phyloP scores from a whole-genome alignment of 2,329 filamentous ascomycete species.

The Lasiodiplodia sp. region DNA sequence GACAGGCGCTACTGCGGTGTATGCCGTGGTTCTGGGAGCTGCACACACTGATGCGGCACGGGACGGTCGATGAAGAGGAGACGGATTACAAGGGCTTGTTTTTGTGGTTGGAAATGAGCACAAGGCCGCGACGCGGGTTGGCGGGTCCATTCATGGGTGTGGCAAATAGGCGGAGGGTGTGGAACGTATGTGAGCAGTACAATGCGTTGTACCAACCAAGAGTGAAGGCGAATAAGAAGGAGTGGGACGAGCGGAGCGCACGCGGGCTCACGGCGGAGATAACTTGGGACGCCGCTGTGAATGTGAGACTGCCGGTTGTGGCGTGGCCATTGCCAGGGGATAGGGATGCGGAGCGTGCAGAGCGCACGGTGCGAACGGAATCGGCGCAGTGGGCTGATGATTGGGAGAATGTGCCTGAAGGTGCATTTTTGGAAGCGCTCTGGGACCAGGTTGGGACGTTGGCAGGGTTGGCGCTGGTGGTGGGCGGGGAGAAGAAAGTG shows the following conservation, averaged over 20 bases:
- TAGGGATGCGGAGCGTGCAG: no score
- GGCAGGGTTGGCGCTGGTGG: constrained; percentile 32
- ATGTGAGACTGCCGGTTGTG: constrained; percentile 26
- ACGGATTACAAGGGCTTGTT: constrained; percentile 36
- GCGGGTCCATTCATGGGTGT: constrained; percentile 39
- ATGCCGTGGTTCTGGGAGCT: constrained; percentile 24
- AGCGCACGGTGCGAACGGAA: no score
- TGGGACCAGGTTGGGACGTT: constrained; percentile 31
- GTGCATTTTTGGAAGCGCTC: constrained; percentile 33
- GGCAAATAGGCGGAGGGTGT: constrained; percentile 45
- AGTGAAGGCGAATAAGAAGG: neutral
- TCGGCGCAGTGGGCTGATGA: no score
- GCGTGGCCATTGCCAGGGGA: constrained; percentile 29
- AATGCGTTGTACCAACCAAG: neutral
- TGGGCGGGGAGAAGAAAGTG: neutral
- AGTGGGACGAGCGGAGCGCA: no score
- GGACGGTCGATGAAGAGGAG: constrained; percentile 26
- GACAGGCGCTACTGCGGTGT: neutral
- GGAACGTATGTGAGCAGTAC: constrained; percentile 33
- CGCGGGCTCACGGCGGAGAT: no score
- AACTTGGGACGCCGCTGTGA: neutral
- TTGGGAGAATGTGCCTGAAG: no score
- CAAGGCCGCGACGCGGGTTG: constrained; percentile 34
- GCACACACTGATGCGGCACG: constrained; percentile 33
- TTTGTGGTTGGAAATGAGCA: constrained; percentile 37